Evolutionary conservation across 768 basidiomycete genomes (phyloP).

Genomic region (Tricholoma saponaceum): DNA sequence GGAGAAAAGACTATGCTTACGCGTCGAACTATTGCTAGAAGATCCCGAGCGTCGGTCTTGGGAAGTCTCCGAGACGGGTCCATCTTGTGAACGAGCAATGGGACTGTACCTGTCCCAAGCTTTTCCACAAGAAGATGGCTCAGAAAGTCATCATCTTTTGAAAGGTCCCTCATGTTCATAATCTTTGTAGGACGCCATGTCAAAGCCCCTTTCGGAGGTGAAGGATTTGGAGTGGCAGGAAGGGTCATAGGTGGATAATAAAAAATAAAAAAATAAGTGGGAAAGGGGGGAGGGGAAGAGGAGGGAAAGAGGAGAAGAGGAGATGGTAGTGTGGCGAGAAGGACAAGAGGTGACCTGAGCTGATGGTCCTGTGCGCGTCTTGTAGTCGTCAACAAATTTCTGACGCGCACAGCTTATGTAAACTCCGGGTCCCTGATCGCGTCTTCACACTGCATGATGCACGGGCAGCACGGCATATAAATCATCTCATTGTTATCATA

Average conservation of each 20-base stretch:
- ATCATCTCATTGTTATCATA: not conserved
- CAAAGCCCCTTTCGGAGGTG: constrained; percentile 27
- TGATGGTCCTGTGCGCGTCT: constrained; percentile 3
- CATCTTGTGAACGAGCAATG: constrained; percentile 90
- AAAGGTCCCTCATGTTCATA: constrained; percentile 89
- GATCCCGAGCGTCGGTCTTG: constrained; percentile 64
- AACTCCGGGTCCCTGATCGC: constrained; percentile 7
- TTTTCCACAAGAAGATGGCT: constrained; percentile 88
- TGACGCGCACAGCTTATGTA: constrained; percentile 23
- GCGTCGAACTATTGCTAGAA: constrained; percentile 74
- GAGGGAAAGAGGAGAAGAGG: too few relatives aligned
- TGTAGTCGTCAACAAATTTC: constrained; percentile 11
- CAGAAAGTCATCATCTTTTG: constrained; percentile 88
- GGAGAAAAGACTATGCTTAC: constrained; percentile 38
- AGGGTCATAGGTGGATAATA: constrained; percentile 24
- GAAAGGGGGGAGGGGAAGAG: constrained; percentile 15
- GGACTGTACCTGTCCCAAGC: constrained; percentile 73
- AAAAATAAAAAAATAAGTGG: not conserved
- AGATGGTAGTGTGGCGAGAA: constrained; percentile 4
- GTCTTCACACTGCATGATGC: not conserved
- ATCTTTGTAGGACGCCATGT: constrained; percentile 82
- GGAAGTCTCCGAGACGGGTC: constrained; percentile 73
- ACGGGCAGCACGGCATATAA: too few relatives aligned
- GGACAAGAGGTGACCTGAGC: constrained; percentile 3
- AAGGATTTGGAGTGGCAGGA: constrained; percentile 18